Evolutionary conservation across 106 monocot genomes (phyloP).

Genomic region (Vanilla planifolia): DNA sequence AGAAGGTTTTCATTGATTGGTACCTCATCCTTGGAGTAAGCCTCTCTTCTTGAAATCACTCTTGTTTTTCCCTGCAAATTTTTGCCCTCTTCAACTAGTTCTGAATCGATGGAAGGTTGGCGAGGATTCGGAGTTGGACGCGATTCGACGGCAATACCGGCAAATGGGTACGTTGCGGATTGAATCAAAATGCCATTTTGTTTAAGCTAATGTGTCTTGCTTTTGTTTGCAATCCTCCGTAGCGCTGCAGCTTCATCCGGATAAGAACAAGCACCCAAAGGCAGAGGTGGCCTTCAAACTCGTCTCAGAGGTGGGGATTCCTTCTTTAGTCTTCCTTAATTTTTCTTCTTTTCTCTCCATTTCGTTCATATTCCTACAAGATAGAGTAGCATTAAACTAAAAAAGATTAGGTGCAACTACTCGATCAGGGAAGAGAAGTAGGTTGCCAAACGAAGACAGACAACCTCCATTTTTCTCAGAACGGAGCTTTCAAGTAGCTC

Average conservation of each 20-base stretch:
- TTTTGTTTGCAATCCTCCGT: conserved; percentile 2
- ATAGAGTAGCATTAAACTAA: too few relatives aligned
- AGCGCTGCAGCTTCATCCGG: conserved; percentile 86
- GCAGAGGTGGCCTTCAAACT: conserved; percentile 88
- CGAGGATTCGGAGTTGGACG: conserved; percentile 12
- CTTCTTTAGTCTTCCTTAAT: background rate
- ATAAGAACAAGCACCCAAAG: conserved; percentile 78
- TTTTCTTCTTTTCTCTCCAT: background rate
- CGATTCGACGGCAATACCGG: conserved; percentile 7
- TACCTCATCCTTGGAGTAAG: conserved; percentile 61
- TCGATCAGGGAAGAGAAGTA: too few relatives aligned
- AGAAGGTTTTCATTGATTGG: conserved; percentile 61
- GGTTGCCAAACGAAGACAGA: too few relatives aligned
- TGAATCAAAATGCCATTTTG: background rate
- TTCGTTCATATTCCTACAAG: too few relatives aligned
- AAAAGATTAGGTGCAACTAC: too few relatives aligned
- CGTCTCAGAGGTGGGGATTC: conserved; percentile 52
- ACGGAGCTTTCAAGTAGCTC: too few relatives aligned
- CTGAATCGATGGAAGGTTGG: conserved; percentile 7
- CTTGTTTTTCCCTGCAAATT: background rate
- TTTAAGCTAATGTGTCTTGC: background rate
- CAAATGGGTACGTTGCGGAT: conserved; percentile 8
- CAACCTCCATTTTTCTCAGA: too few relatives aligned
- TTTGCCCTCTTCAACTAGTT: background rate
- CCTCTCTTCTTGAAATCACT: background rate